Evolutionary conservation across 495 filamentous ascomycete genomes (phyloP), one percentile per base, ranked within the genome.

Genomic region (Cairneyella variabilis): DNA sequence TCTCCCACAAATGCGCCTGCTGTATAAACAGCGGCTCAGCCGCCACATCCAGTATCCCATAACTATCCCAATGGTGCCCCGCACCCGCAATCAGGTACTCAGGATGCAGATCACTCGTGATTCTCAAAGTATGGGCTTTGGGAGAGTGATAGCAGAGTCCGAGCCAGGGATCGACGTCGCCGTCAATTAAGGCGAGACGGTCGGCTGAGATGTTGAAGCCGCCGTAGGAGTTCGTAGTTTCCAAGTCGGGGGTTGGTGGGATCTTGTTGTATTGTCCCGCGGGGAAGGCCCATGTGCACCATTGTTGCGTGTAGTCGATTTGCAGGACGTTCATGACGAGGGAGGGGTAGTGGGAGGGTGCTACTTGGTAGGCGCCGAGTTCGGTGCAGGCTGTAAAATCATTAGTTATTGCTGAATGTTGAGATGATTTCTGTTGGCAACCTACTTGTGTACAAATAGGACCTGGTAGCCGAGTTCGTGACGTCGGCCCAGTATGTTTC

Each of bases 61-160:
- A 64, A 30, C 66, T 70, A 56, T 77, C 74, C 74, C 74, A 77
- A 52, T 77, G 74, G 57, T 77, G 74, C 8, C 74, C 74, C 1
- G 67, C 64, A 11, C 73, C 72, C 1, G 70, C 62, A 41, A 77
- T 73, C 36, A 77, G 52, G 17, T 68, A 61, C 51, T 71, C 66
- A 1, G 73, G 74, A 38, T 72, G 64, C 12, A 72, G 58, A 51
- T 72, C 71, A 0, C 66, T 61, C 10, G 53, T 52, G 21, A 23
- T 11, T 23, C 61, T 62, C 11, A 64, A 37, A 1, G 71, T 68
- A 6, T 6, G 28, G 10, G 71, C 69, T 14, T 66, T 53, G 38
- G 66, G 60, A 0, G 72, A 72, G 48, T 76, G 73, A 44, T 75
- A 75, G 58, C 71, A 74, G 1, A 75, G 50, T 28, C 69, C 71